A percentile compares a stretch with the other conserved stretches of the same genome.
These are phyloP conservation scores for Dryas alaskensis DNA, from an alignment of 306 rosid genomes.

Conservation along the genomic window DNA sequence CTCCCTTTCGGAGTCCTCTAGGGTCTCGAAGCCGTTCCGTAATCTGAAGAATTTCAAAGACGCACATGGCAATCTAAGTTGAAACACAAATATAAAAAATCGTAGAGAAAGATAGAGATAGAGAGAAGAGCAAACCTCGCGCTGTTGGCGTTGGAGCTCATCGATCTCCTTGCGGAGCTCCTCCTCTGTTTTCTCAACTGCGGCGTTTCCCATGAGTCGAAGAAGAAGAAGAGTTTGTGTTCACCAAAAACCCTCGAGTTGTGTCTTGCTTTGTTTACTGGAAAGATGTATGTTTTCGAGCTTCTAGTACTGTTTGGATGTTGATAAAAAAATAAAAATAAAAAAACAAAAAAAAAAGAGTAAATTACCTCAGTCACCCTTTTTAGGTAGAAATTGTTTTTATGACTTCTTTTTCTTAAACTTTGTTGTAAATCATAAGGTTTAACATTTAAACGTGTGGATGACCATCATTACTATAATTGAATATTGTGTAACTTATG, in stretches of 20 bases:
- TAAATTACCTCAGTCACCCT: no score
- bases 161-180: slow-evolving; percentile 92
- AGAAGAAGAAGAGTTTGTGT: background rate
- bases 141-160: slow-evolving; percentile 92
- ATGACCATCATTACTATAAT: no score
- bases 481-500: no score
- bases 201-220: slow-evolving; percentile 56
- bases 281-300: no score
- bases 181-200: slow-evolving; percentile 70
- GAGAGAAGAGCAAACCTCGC: slow-evolving; percentile 53
- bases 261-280: no score
- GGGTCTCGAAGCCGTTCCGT: slow-evolving; percentile 97
- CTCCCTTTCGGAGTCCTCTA: slow-evolving; percentile 82
- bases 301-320: no score
- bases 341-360: no score
- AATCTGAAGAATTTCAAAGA: slow-evolving; percentile 42
- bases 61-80: background rate
- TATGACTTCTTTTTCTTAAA: no score
- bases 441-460: no score
- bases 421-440: no score
- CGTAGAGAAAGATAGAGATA: slow-evolving; percentile 3
- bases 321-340: no score
- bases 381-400: no score
- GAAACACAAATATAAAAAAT: background rate
- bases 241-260: background rate